Evolutionary conservation across 2,329 filamentous ascomycete genomes (phyloP).

Genomic region (Diaporthe vexans): DNA sequence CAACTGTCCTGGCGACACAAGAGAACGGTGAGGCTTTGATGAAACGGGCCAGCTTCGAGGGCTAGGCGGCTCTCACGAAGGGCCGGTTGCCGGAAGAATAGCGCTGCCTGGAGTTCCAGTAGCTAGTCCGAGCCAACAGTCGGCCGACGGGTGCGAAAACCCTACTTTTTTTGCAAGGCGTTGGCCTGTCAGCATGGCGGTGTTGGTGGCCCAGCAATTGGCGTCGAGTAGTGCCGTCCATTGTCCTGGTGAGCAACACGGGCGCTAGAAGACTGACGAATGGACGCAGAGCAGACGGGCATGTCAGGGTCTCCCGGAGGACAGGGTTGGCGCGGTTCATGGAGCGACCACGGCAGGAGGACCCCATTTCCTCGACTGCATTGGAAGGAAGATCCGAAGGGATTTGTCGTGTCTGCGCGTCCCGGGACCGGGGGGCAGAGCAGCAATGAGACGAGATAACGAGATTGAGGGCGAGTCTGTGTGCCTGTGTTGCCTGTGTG

Average conservation of each 20-base stretch:
- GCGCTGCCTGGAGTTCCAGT: conserved; percentile 14
- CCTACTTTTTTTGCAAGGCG: neutral
- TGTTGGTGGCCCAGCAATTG: conserved; percentile 8
- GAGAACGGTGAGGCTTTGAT: conserved; percentile 29
- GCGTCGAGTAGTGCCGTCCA: conserved; percentile 20
- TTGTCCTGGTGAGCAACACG: conserved; percentile 19
- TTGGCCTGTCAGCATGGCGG: conserved; percentile 4
- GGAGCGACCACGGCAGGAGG: conserved; percentile 21
- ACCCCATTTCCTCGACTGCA: conserved; percentile 30
- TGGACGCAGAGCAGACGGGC: conserved; percentile 29
- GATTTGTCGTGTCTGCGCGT: conserved; percentile 31
- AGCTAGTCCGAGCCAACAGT: neutral
- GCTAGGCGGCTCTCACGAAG: conserved; percentile 14
- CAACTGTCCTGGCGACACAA: conserved; percentile 28
- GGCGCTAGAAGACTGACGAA: conserved; percentile 39
- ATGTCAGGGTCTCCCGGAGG: conserved; percentile 36
- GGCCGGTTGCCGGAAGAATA: conserved; percentile 21
- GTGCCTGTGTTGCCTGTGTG: too few species aligned
- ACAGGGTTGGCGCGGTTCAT: conserved; percentile 42
- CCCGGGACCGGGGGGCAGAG: conserved; percentile 20
- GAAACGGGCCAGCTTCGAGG: conserved; percentile 35
- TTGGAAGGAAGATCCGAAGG: conserved; percentile 35
- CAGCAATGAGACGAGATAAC: conserved; percentile 26
- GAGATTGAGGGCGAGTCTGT: conserved; percentile 17
- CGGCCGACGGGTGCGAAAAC: conserved; percentile 19